phyloP scores from a whole-genome alignment of 2,329 filamentous ascomycete genomes.

The Aciculosporium take region DNA sequence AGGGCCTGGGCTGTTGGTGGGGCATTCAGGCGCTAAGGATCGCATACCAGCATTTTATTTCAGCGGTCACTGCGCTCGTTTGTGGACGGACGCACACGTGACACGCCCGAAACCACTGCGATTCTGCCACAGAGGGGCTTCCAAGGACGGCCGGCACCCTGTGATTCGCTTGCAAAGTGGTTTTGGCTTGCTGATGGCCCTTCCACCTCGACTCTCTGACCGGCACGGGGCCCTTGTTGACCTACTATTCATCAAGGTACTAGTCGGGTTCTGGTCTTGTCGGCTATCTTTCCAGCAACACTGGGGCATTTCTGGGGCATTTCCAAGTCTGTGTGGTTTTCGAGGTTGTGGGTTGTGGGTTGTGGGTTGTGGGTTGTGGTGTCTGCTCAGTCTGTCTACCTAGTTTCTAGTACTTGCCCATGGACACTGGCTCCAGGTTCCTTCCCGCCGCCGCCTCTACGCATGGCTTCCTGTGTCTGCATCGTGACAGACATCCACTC shows the following conservation, averaged over 20 bases:
- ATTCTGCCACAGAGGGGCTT: not conserved
- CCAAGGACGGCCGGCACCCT: not conserved
- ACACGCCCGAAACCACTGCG: not conserved
- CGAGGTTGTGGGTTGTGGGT: not conserved
- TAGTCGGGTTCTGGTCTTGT: not conserved
- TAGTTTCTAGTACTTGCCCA: not conserved
- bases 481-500: conserved; percentile 1
- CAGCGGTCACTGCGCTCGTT: not conserved
- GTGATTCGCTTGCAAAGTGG: not conserved
- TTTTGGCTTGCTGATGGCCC: not conserved
- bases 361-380: not conserved
- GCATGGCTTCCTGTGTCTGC: not conserved
- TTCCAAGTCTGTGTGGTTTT: too few relatives aligned
- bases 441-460: not conserved
- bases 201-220: not conserved
- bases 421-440: not conserved
- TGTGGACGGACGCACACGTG: not conserved
- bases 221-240: conserved; percentile 1
- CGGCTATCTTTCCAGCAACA: too few relatives aligned
- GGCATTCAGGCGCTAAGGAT: conserved; percentile 1
- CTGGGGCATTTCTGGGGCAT: too few relatives aligned
- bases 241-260: not conserved
- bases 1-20: not conserved
- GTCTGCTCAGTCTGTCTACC: not conserved
- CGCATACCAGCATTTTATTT: too few relatives aligned